Percentiles rank a stretch among this genome's conserved stretches.
Evolutionary conservation across 179 eudicot genomes (phyloP).

Genomic region (Gypsophila paniculata): DNA sequence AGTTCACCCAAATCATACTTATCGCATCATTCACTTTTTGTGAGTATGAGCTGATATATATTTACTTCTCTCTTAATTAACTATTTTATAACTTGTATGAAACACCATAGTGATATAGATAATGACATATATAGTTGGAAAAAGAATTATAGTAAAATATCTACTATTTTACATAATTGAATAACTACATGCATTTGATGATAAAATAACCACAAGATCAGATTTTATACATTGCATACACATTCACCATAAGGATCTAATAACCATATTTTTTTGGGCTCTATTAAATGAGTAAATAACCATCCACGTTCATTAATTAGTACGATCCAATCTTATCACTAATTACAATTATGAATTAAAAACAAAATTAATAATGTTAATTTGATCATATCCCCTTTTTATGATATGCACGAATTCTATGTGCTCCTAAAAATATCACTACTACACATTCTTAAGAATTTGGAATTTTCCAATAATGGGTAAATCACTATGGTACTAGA

Average conservation of each 20-base stretch:
- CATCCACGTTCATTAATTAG: too few species aligned
- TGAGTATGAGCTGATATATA: not conserved
- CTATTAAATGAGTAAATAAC: too few species aligned
- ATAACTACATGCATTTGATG: not conserved
- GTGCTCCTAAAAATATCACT: conserved; percentile 1
- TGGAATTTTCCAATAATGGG: conserved; percentile 18
- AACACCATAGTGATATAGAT: not conserved
- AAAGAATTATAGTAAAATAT: too few species aligned
- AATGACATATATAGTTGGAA: too few species aligned
- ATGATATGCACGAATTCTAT: not conserved
- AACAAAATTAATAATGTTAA: not conserved
- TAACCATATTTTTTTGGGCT: not conserved
- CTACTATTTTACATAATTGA: not conserved
- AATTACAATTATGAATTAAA: not conserved
- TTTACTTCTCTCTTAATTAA: not conserved
- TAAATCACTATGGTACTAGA: not conserved
- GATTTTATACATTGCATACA: not conserved
- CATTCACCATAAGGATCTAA: not conserved
- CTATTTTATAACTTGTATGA: not conserved
- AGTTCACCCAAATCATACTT: not conserved
- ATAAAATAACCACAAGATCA: not conserved
- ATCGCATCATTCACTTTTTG: not conserved
- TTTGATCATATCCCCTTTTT: conserved; percentile 1
- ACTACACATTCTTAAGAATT: conserved; percentile 18
- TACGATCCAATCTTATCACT: not conserved